Base-by-base conservation (phyloP, 768 basidiomycete genomes). In the Tephrocybe sp. region DNA sequence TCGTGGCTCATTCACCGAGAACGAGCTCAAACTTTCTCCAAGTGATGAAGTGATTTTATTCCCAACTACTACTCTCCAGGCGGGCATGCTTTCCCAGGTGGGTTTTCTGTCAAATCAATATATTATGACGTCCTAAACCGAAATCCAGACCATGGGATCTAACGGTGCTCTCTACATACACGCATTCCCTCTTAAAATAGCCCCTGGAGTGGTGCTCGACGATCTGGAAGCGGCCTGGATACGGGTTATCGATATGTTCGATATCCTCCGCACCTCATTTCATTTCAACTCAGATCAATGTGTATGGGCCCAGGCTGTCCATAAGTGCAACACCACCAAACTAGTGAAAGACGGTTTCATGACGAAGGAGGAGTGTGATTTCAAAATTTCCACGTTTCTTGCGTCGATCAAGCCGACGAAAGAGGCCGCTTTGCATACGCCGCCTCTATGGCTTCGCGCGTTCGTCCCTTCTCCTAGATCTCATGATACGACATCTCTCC, bases 1-100 rank as follows among this genome's bases (percentile, higher is more conserved):
- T 18, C 42, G 21, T n/a, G 21, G 21, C 22, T 52, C 57, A 18
- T 50, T 62, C 12, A 22, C 50, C 15, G 36, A 27, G 9, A 54
- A 57, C 32, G 49, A 58, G 22, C 8, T 65, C 42, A 56, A 58
- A 36, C 46, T 65, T 13, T 43, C 54, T 24, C 24, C 46, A 19
- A 57, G 58, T 6, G 76, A 78, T 45, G 49, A 62, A 21, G 63
- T 71, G 6, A 49, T 54, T 11, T 44, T 72, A 19, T 72, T 63
- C 51, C 75, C 75, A 9, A 70, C 72, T 5, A 78, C 76, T 5
- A 65, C 64, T 18, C 62, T 78, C 16, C 77, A 78, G 58, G 64
- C 73, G 13, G 77, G 77, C 9, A 77, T 78, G 75, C 55, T 78
- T 34, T 76, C 77, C 3, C 76, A 78, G 65, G 77, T 75, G 49